Evolutionary conservation across 1,284 basidiomycete species (phyloP).

Genomic region (Cryptococcus jaspeensis): DNA sequence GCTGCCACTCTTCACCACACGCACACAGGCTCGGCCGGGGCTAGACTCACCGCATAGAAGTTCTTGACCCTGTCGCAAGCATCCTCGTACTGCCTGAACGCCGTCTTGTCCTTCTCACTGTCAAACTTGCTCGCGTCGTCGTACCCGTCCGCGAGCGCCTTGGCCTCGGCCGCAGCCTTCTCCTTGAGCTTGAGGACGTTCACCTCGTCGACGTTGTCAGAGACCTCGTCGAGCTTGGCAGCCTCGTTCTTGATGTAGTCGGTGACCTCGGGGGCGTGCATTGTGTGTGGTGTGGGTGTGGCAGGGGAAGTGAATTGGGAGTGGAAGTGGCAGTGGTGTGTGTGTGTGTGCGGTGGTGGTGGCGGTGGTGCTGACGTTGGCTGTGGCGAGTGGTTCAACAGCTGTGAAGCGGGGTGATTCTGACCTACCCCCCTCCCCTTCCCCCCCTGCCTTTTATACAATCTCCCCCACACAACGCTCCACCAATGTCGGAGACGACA

Average conservation of each 20-base stretch:
- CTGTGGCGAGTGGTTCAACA: too few relatives aligned
- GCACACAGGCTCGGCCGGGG: not conserved
- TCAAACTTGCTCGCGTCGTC: slow-evolving; percentile 67
- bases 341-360: too few relatives aligned
- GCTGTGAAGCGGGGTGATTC: too few relatives aligned
- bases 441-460: too few relatives aligned
- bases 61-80: slow-evolving; percentile 83
- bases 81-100: slow-evolving; percentile 53
- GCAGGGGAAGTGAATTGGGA: not conserved
- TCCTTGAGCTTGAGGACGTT: slow-evolving; percentile 42
- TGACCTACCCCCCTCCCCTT: too few relatives aligned
- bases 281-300: slow-evolving; percentile 7
- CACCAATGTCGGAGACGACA: too few relatives aligned
- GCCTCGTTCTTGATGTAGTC: slow-evolving; percentile 34
- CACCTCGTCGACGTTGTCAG: slow-evolving; percentile 70
- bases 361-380: too few relatives aligned
- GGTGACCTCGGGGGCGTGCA: slow-evolving; percentile 44
- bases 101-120: slow-evolving; percentile 69
- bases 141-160: slow-evolving; percentile 50
- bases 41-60: slow-evolving; percentile 60
- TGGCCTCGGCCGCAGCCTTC: slow-evolving; percentile 5
- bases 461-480: too few relatives aligned
- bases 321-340: not conserved
- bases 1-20: not conserved
- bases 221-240: slow-evolving; percentile 61